Conservation (phyloP, 2,329 filamentous ascomycete species). For the Trichoderma koningii region DNA sequence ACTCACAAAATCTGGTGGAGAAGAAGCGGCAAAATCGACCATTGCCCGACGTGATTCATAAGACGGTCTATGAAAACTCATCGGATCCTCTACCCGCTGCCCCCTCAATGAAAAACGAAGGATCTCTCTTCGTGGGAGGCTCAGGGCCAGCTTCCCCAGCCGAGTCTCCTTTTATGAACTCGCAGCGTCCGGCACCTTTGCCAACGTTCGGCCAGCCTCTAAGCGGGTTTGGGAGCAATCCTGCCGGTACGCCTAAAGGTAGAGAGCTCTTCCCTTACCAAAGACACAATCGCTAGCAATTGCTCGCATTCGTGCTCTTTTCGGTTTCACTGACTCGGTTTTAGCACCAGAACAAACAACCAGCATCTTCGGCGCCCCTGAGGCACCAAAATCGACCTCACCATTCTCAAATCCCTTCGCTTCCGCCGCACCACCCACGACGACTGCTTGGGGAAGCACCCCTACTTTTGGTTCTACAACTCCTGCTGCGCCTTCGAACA, state of each 20-base stretch:
- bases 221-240: slow-evolving; percentile 11
- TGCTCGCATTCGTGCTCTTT: background rate
- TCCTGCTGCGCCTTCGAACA: background rate
- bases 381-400: slow-evolving; percentile 1
- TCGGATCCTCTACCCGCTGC: slow-evolving; percentile 27
- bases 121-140: slow-evolving; percentile 38
- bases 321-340: slow-evolving; percentile 18
- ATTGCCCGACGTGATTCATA: slow-evolving; percentile 58
- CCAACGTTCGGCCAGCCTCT: slow-evolving; percentile 3
- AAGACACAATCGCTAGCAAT: background rate
- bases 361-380: slow-evolving; percentile 12
- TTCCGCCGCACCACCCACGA: background rate
- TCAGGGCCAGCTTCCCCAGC: slow-evolving; percentile 7
- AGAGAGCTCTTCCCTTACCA: slow-evolving; percentile 5
- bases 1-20: slow-evolving; percentile 60
- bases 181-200: slow-evolving; percentile 18
- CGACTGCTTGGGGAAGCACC: background rate
- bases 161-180: background rate
- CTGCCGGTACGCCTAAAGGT: slow-evolving; percentile 16
- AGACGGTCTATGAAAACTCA: slow-evolving; percentile 52
- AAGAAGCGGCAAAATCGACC: slow-evolving; percentile 56
- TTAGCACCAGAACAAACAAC: slow-evolving; percentile 17
- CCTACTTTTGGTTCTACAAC: background rate
- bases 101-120: slow-evolving; percentile 29
- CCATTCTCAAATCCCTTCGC: slow-evolving; percentile 27